Evolutionary conservation across 2,329 filamentous ascomycete species (phyloP).

Genomic region (Aciculosporium take): DNA sequence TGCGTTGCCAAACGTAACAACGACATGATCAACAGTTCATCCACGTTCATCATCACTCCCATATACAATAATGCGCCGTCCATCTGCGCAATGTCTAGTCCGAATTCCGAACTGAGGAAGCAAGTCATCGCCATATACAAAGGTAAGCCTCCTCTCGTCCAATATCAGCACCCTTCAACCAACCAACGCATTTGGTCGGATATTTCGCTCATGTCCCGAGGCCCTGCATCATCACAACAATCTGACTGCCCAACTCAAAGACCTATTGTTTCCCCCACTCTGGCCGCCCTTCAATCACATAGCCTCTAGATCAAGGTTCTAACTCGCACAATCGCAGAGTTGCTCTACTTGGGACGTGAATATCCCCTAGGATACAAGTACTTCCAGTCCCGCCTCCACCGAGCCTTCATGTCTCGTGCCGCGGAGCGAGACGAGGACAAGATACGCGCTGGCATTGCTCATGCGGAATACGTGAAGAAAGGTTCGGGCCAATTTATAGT

Average conservation of each 20-base stretch:
- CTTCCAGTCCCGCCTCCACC: conserved; percentile 68
- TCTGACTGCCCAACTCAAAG: neutral
- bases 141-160: conserved; percentile 34
- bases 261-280: no score
- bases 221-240: neutral
- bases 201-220: no score
- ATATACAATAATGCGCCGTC: neutral
- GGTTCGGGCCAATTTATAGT: conserved; percentile 32
- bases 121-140: conserved; percentile 84
- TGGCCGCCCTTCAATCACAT: no score
- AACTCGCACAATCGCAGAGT: conserved; percentile 39
- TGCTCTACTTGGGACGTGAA: conserved; percentile 69
- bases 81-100: conserved; percentile 12
- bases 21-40: neutral
- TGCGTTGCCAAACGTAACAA: neutral
- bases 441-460: conserved; percentile 60
- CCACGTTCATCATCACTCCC: neutral
- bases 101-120: conserved; percentile 47
- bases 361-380: conserved; percentile 75
- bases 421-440: conserved; percentile 55
- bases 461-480: conserved; percentile 84
- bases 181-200: no score
- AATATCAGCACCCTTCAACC: neutral
- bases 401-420: conserved; percentile 68
- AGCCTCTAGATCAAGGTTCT: neutral